Percentiles rank a stretch among this genome's conserved stretches.
Conservation (phyloP, 2,329 filamentous ascomycete genomes). For the Alternaria tenuissima region DNA sequence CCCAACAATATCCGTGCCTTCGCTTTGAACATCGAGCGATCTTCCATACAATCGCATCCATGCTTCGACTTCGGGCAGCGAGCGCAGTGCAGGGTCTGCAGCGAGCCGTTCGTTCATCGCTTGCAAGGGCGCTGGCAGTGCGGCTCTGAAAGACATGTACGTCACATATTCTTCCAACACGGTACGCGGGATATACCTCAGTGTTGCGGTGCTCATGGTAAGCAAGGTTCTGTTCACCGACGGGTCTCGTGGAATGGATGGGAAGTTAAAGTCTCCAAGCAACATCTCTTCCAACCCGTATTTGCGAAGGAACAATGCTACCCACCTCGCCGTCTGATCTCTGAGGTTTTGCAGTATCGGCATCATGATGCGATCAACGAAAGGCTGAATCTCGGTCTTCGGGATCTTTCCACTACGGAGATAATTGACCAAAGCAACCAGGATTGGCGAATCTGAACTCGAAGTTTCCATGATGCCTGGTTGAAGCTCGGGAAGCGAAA, state of each 20-base stretch:
- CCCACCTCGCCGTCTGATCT: constrained; percentile 32
- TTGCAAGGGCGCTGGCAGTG: constrained; percentile 28
- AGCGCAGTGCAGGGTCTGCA: constrained; percentile 11
- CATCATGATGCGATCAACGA: constrained; percentile 31
- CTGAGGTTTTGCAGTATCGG: constrained; percentile 24
- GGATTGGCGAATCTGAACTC: constrained; percentile 19
- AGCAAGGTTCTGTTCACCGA: constrained; percentile 17
- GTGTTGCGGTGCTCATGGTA: neutral
- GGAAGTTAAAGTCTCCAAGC: constrained; percentile 14
- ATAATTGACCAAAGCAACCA: constrained; percentile 10
- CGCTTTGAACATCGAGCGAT: neutral
- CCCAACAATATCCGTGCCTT: neutral
- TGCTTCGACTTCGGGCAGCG: constrained; percentile 16
- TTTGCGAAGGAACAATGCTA: constrained; percentile 35
- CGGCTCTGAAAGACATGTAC: constrained; percentile 30
- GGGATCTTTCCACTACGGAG: neutral
- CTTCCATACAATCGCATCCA: constrained; percentile 39
- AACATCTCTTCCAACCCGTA: constrained; percentile 17
- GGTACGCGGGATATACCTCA: constrained; percentile 22
- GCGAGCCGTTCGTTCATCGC: constrained; percentile 28
- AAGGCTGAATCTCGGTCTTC: constrained; percentile 8
- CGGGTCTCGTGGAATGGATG: constrained; percentile 21
- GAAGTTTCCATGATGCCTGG: neutral
- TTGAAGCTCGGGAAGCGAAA: constrained; percentile 18
- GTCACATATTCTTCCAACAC: constrained; percentile 35